Conservation (phyloP, 306 rosid genomes). For the Bauhinia variegata region DNA sequence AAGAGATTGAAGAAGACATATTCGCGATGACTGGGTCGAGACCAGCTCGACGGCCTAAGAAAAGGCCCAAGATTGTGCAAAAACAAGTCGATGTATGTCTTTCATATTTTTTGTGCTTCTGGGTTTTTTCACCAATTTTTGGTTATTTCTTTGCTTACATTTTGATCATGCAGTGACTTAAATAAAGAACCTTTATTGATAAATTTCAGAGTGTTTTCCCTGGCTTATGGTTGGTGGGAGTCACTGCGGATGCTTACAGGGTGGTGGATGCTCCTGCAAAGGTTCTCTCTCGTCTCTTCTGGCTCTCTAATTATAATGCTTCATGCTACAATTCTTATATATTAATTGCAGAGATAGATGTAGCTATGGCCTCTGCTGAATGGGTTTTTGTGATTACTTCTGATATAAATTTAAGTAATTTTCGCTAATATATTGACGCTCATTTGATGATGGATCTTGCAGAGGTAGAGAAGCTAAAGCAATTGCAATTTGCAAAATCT, state of each 20-base stretch:
- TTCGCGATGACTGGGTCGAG: constrained; percentile 91
- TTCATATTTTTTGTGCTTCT: background rate
- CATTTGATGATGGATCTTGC: constrained; percentile 38
- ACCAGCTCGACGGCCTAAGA: constrained; percentile 82
- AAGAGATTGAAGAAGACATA: constrained; percentile 93
- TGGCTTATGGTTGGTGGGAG: constrained; percentile 89
- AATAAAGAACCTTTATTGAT: background rate
- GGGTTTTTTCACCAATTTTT: background rate
- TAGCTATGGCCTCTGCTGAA: too few species aligned
- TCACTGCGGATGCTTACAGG: constrained; percentile 68
- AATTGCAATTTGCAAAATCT: constrained; percentile 27
- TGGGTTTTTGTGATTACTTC: background rate
- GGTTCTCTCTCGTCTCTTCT: constrained; percentile 45
- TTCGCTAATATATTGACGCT: constrained; percentile 3
- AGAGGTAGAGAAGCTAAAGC: constrained; percentile 54
- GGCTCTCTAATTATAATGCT: background rate
- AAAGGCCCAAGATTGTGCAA: constrained; percentile 87
- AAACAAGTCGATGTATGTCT: constrained; percentile 81
- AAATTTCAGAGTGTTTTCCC: constrained; percentile 73
- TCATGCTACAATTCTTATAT: background rate
- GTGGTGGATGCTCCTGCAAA: constrained; percentile 65
- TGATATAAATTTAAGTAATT: background rate
- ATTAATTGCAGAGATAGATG: background rate
- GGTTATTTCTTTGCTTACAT: background rate
- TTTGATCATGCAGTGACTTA: background rate